phyloP scores from a whole-genome alignment of 2,329 filamentous ascomycete genomes.

The Exophiala viscosa region DNA sequence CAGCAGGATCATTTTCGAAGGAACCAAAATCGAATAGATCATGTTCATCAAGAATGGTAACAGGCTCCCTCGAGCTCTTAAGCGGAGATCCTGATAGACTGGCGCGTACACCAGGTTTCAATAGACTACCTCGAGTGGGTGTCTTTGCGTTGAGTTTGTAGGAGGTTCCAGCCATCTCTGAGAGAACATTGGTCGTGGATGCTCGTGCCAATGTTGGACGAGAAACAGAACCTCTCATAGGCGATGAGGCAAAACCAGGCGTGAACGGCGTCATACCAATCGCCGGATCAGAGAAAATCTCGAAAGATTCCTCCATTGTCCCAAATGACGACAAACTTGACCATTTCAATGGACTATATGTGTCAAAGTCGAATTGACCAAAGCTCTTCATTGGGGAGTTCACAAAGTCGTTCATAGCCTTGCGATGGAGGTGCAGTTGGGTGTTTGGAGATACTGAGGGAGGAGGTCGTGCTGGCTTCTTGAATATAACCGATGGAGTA shows the following conservation, averaged over 20 bases:
- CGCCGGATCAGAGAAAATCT: slow-evolving; percentile 52
- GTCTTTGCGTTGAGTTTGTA: slow-evolving; percentile 37
- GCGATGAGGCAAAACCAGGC: slow-evolving; percentile 46
- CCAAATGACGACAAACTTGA: slow-evolving; percentile 38
- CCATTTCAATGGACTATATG: slow-evolving; percentile 52
- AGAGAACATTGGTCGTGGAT: slow-evolving; percentile 50
- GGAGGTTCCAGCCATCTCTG: slow-evolving; percentile 39
- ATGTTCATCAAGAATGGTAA: slow-evolving; percentile 37
- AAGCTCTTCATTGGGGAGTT: slow-evolving; percentile 64
- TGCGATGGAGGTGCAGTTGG: slow-evolving; percentile 81
- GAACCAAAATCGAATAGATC: slow-evolving; percentile 48
- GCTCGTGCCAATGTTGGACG: slow-evolving; percentile 47
- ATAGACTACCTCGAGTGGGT: slow-evolving; percentile 34
- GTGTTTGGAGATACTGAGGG: slow-evolving; percentile 89
- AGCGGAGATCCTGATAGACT: slow-evolving; percentile 21
- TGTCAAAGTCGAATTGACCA: slow-evolving; percentile 39
- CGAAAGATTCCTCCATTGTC: slow-evolving; percentile 50
- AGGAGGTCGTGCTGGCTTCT: slow-evolving; percentile 64
- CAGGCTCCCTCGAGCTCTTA: slow-evolving; percentile 29
- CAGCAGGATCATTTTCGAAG: slow-evolving; percentile 41
- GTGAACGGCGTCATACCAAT: slow-evolving; percentile 36
- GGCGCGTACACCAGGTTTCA: slow-evolving; percentile 21
- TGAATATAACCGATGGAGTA: slow-evolving; percentile 53
- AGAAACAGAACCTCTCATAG: slow-evolving; percentile 53
- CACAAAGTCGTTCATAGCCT: slow-evolving; percentile 74